These are phyloP conservation scores for Penicillium sp. DNA, from an alignment of 2,329 filamentous ascomycete species.

Conservation along the genomic window DNA sequence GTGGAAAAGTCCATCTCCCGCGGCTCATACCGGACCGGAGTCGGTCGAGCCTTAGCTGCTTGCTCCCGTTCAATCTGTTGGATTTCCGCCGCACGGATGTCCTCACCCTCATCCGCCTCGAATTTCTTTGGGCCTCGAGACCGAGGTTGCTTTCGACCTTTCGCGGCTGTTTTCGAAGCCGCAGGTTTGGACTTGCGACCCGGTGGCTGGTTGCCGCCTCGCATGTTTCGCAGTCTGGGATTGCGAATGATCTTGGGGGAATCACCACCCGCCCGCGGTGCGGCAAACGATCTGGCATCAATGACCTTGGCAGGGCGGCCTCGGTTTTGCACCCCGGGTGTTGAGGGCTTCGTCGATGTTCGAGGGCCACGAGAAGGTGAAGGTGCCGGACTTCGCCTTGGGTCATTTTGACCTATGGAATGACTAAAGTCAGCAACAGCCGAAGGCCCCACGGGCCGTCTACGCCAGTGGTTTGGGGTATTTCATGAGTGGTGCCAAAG, in stretches of 20 bases:
- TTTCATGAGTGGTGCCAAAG: background rate
- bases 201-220: conserved; percentile 15
- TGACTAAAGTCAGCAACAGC: background rate
- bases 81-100: conserved; percentile 24
- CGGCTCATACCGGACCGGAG: conserved; percentile 37
- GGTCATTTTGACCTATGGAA: conserved; percentile 5
- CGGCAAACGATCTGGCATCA: conserved; percentile 39
- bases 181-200: conserved; percentile 22
- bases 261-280: conserved; percentile 27
- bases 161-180: conserved; percentile 12
- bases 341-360: conserved; percentile 16
- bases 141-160: conserved; percentile 12
- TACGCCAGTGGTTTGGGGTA: background rate
- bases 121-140: conserved; percentile 10
- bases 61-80: conserved; percentile 32
- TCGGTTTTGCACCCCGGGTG: conserved; percentile 15
- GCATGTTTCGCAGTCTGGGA: conserved; percentile 25
- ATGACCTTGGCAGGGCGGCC: conserved; percentile 29
- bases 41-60: conserved; percentile 28
- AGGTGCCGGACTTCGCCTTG: conserved; percentile 7
- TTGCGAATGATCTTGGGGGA: conserved; percentile 33
- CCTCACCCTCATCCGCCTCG: conserved; percentile 26
- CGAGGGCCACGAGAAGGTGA: conserved; percentile 17
- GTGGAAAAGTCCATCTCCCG: conserved; percentile 30
- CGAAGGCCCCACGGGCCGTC: background rate